These are phyloP conservation scores for Batrachochytrium dendrobatidis DNA, from an alignment of 371 early-diverging fungal genomes.

Conservation along the genomic window DNA sequence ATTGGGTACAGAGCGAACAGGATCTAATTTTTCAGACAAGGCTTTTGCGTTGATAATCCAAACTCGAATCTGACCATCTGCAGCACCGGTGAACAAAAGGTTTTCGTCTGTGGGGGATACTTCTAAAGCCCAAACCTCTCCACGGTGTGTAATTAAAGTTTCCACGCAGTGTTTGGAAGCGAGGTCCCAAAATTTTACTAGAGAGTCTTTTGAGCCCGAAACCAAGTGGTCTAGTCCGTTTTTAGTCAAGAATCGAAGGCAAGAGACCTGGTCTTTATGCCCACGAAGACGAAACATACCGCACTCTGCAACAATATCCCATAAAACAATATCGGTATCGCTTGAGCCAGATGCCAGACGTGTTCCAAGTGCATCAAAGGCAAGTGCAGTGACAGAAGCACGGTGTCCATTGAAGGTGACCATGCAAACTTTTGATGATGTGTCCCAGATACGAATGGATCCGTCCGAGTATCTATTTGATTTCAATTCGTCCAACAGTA, in stretches of 20 bases:
- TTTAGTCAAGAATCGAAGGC: slow-evolving; percentile 23
- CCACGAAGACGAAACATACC: slow-evolving; percentile 86
- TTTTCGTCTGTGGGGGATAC: slow-evolving; percentile 14
- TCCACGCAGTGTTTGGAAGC: slow-evolving; percentile 88
- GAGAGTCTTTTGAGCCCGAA: slow-evolving; percentile 87
- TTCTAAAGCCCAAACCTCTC: slow-evolving; percentile 82
- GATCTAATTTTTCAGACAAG: slow-evolving; percentile 35
- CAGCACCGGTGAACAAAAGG: slow-evolving; percentile 67
- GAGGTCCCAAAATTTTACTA: slow-evolving; percentile 94
- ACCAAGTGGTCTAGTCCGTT: slow-evolving; percentile 60
- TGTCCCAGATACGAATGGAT: slow-evolving; percentile 69
- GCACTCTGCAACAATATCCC: slow-evolving; percentile 88
- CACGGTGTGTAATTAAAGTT: slow-evolving; percentile 84
- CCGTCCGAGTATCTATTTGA: slow-evolving; percentile 64
- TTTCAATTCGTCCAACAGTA: neutral
- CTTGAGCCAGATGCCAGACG: slow-evolving; percentile 82
- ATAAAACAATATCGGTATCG: slow-evolving; percentile 89
- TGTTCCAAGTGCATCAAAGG: slow-evolving; percentile 69
- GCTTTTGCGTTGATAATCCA: slow-evolving; percentile 64
- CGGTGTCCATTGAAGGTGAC: slow-evolving; percentile 83
- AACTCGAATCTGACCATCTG: slow-evolving; percentile 75
- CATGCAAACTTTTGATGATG: slow-evolving; percentile 14
- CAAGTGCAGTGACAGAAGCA: slow-evolving; percentile 73
- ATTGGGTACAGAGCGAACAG: slow-evolving; percentile 1
- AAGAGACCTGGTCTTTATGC: slow-evolving; percentile 88